A percentile compares a stretch with the other conserved stretches of the same genome.
phyloP scores from a whole-genome alignment of 345 rosid species.

The Theobroma cacao region DNA sequence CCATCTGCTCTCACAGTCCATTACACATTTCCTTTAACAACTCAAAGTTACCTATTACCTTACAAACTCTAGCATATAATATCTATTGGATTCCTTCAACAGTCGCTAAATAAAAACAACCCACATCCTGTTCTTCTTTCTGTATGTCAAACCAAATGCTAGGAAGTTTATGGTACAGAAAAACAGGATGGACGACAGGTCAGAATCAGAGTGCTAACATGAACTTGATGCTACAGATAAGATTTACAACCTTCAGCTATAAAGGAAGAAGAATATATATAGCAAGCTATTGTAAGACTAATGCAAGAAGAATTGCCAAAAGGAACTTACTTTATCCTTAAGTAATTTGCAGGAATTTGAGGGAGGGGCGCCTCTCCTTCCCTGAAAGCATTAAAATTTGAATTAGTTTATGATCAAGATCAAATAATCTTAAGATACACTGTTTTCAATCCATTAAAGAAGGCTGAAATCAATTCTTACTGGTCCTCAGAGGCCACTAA shows the following conservation, averaged over 20 bases:
- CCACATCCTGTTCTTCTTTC: not conserved
- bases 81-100: not conserved
- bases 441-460: slow-evolving; percentile 16
- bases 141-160: not conserved
- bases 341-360: slow-evolving; percentile 71
- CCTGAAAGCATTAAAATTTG: slow-evolving; percentile 48
- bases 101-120: not conserved
- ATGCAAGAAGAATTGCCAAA: not conserved
- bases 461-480: slow-evolving; percentile 49
- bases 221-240: not conserved
- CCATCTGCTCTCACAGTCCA: not conserved
- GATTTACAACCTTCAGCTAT: not conserved
- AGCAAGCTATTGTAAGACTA: not conserved
- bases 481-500: slow-evolving; percentile 81
- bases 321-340: slow-evolving; percentile 74
- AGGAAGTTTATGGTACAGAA: not conserved
- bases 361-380: slow-evolving; percentile 76
- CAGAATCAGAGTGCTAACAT: no score
- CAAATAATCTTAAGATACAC: slow-evolving; percentile 5
- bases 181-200: not conserved
- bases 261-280: not conserved
- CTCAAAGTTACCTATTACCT: not conserved
- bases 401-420: slow-evolving; percentile 22
- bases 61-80: not conserved
- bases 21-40: not conserved